Conservation (phyloP, 2,329 filamentous ascomycete genomes). For the Stachybotrys chartarum region DNA sequence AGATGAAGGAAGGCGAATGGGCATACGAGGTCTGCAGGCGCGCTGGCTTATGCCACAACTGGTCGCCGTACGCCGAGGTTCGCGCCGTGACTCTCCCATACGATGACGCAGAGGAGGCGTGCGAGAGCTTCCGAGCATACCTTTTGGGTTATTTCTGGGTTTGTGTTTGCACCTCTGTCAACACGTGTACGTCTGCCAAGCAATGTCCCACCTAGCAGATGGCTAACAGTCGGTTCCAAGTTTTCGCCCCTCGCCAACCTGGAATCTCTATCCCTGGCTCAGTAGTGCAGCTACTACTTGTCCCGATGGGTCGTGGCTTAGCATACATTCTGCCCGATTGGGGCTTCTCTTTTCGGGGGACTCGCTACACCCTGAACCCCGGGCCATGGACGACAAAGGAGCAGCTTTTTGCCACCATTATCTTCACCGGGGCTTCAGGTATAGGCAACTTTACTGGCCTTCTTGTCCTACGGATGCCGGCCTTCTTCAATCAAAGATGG, state of each 20-base stretch:
- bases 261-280: constrained; percentile 11
- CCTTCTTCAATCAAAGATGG: constrained; percentile 24
- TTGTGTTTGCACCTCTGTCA: constrained; percentile 7
- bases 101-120: constrained; percentile 17
- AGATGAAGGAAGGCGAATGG: constrained; percentile 19
- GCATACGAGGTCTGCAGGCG: constrained; percentile 15
- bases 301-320: constrained; percentile 29
- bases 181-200: constrained; percentile 3
- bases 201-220: not conserved
- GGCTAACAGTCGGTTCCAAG: not conserved
- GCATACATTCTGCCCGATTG: constrained; percentile 33
- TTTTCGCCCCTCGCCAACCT: constrained; percentile 6
- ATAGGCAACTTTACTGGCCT: constrained; percentile 18
- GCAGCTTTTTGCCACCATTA: constrained; percentile 34
- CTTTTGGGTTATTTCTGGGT: constrained; percentile 18
- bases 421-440: constrained; percentile 11
- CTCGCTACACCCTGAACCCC: constrained; percentile 27
- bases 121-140: constrained; percentile 19
- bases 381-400: constrained; percentile 35
- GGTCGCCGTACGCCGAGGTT: constrained; percentile 18
- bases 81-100: constrained; percentile 16
- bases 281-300: constrained; percentile 31
- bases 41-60: constrained; percentile 9
- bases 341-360: constrained; percentile 27
- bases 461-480: constrained; percentile 18